Percentiles rank a stretch among this genome's conserved stretches.
phyloP scores from a whole-genome alignment of 148 eudicot species.

The Vaccinium macrocarpon region DNA sequence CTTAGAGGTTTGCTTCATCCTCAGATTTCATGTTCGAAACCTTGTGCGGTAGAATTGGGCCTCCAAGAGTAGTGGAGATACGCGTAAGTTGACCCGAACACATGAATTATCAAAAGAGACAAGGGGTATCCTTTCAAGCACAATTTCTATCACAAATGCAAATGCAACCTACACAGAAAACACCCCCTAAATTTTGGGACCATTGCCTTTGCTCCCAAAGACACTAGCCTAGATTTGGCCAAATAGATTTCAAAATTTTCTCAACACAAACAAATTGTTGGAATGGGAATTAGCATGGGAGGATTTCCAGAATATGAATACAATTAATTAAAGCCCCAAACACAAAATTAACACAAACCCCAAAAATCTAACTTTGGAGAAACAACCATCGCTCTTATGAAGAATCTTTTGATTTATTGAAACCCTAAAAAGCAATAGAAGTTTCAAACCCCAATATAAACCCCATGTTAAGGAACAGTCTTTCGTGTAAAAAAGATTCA shows the following conservation, averaged over 20 bases:
- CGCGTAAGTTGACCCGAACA: too few species aligned
- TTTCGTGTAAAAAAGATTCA: not conserved
- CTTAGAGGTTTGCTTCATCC: too few species aligned
- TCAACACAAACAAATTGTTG: conserved; percentile 36
- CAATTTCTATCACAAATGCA: not conserved
- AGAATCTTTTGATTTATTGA: not conserved
- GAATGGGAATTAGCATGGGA: conserved; percentile 11
- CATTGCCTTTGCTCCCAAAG: conserved; percentile 24
- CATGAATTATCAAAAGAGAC: not conserved
- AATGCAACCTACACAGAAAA: not conserved
- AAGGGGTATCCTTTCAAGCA: not conserved
- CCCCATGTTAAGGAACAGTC: not conserved
- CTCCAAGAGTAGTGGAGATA: too few species aligned
- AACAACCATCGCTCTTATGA: not conserved
- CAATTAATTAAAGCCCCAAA: conserved; percentile 26
- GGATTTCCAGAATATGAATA: conserved; percentile 1
- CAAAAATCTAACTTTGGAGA: conserved; percentile 36
- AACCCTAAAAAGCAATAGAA: not conserved
- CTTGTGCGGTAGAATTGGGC: too few species aligned
- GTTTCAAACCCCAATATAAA: not conserved
- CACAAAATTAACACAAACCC: conserved; percentile 17
- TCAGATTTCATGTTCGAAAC: too few species aligned
- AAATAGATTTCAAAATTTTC: conserved; percentile 31
- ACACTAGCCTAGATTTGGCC: conserved; percentile 43
- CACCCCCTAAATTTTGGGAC: conserved; percentile 19